Evolutionary conservation across 306 rosid species (phyloP), one percentile per base, ranked within the genome.

Genomic region (Gynostemma pentaphyllum): DNA sequence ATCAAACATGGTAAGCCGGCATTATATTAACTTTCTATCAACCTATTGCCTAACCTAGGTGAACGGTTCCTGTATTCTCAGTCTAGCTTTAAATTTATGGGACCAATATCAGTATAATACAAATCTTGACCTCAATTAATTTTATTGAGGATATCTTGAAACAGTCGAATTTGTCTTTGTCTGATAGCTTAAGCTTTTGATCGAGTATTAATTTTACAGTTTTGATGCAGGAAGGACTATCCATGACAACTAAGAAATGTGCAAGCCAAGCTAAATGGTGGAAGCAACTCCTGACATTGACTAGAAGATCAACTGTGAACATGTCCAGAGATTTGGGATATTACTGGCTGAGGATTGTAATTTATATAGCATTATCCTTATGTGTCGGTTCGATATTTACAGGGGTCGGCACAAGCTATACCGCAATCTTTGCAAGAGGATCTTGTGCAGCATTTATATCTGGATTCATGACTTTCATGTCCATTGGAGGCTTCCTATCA

Each of bases 401-500:
- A 22, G 57, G 73, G 32, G 77, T 91, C 41, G 98, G 96, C 23
- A 72, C 86, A 59, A 69, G 73, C 37, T 86, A 80, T 47, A 60
- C 68, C 8, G 74, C 94, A n/a, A 83, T 91, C 64, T 74, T 83
- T 18, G 97, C 96, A 11, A 60, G 65, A 27, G 65, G 46, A 46
- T 66, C 96, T 49, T 91, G 97, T 27, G 96, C 86, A 0, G 97
- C 87, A 12, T 91, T 87, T 66, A 40, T 91, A 12, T 81, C 95
- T 19, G 95, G 96, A 52, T 91, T 85, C 83, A 87, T 91, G 97
- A 85, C 96, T 52, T 91, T 87, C 83, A 84, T 83, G 96, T 77
- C 97, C 68, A 87, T 91, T 15, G 95, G 92, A 73, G 98, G 96
- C 71, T 91, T 91, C 75, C 98, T 95, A 62, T 91, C 96, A 32